These are phyloP conservation scores for Aspergillus intermedius DNA, from an alignment of 2,329 filamentous ascomycete genomes.

Conservation along the genomic window DNA sequence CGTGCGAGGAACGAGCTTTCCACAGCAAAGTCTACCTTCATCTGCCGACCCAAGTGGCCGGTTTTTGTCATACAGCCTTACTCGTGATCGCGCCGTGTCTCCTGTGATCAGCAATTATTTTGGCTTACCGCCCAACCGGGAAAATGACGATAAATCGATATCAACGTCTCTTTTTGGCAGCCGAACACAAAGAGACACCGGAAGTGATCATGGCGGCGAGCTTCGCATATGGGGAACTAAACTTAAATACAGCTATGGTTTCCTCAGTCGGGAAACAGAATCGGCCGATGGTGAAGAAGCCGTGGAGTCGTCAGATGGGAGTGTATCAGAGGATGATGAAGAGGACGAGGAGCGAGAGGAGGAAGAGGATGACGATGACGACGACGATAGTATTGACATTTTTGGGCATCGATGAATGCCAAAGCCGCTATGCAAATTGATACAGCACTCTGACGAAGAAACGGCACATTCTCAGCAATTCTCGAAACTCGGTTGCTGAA, in stretches of 20 bases:
- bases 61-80: slow-evolving; percentile 29
- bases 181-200: slow-evolving; percentile 11
- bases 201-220: slow-evolving; percentile 51
- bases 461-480: no score
- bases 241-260: slow-evolving; percentile 33
- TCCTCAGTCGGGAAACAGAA: slow-evolving; percentile 25
- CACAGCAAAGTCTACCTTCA: slow-evolving; percentile 14
- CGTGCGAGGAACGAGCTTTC: slow-evolving; percentile 12
- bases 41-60: slow-evolving; percentile 17
- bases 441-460: background rate
- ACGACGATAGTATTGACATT: slow-evolving; percentile 45
- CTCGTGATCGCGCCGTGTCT: slow-evolving; percentile 35
- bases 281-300: slow-evolving; percentile 16
- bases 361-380: slow-evolving; percentile 45
- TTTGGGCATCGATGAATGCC: slow-evolving; percentile 46
- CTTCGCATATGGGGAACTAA: slow-evolving; percentile 53
- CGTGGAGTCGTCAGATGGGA: slow-evolving; percentile 9
- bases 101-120: slow-evolving; percentile 43
- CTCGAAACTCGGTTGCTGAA: no score
- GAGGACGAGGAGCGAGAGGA: slow-evolving; percentile 34
- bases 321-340: slow-evolving; percentile 16
- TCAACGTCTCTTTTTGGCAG: slow-evolving; percentile 24
- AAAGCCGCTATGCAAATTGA: background rate
- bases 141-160: slow-evolving; percentile 22
- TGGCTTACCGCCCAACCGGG: slow-evolving; percentile 32